Conservation (phyloP, 75 land plant species). For the Ceratopteris richardii region DNA sequence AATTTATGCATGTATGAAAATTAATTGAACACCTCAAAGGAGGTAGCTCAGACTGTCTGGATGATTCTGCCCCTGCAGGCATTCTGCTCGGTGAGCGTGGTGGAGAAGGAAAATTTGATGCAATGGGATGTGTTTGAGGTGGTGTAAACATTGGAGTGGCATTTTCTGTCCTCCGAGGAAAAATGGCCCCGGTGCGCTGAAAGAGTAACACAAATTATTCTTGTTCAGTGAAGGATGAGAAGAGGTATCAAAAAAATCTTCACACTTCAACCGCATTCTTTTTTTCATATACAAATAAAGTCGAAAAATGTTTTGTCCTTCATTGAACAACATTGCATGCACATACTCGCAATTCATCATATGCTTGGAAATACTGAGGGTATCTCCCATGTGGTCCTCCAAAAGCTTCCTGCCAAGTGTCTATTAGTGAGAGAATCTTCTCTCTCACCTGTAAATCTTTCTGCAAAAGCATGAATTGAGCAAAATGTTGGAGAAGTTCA, state of each 20-base stretch:
- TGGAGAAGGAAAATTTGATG: constrained; percentile 35
- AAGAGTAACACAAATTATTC: neutral
- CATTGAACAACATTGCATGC: neutral
- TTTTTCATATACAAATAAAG: neutral
- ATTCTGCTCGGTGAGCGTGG: constrained; percentile 32
- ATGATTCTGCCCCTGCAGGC: constrained; percentile 39
- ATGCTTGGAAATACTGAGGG: constrained; percentile 84
- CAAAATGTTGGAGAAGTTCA: neutral
- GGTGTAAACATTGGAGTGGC: constrained; percentile 86
- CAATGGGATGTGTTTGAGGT: constrained; percentile 77
- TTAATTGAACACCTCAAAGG: constrained; percentile 59
- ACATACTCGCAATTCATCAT: constrained; percentile 68
- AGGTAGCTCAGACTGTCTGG: constrained; percentile 53
- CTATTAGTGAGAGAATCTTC: constrained; percentile 68
- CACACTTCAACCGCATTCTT: too few relatives aligned
- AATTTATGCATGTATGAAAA: too few relatives aligned
- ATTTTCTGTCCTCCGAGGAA: constrained; percentile 74
- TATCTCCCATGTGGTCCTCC: constrained; percentile 89
- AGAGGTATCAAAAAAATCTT: too few relatives aligned
- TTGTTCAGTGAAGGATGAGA: too few relatives aligned
- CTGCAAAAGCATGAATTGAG: constrained; percentile 26
- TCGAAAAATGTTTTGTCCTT: neutral
- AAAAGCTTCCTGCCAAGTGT: constrained; percentile 98
- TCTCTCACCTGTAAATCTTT: constrained; percentile 85
- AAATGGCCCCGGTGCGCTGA: constrained; percentile 87